A percentile compares a stretch with the other conserved stretches of the same genome.
These are phyloP conservation scores for Eragrostis nindensis DNA, from an alignment of 176 grass and related monocot species.

Conservation along the genomic window DNA sequence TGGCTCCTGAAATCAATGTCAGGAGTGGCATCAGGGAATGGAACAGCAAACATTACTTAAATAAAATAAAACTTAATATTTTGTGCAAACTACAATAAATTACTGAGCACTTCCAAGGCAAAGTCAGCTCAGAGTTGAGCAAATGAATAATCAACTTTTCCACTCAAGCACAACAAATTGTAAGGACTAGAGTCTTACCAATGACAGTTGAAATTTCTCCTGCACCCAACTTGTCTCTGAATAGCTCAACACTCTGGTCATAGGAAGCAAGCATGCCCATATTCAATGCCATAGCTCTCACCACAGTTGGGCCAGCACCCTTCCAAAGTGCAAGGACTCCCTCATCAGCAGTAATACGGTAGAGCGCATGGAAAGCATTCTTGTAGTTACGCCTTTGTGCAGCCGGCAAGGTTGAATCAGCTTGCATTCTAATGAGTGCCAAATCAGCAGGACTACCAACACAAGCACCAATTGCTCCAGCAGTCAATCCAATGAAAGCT, in stretches of 20 bases:
- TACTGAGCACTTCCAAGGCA: background rate
- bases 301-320: slow-evolving; percentile 94
- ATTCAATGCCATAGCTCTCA: slow-evolving; percentile 94
- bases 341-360: slow-evolving; percentile 80
- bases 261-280: slow-evolving; percentile 99
- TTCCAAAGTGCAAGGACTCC: slow-evolving; percentile 93
- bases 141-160: background rate
- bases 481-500: slow-evolving; percentile 92
- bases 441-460: slow-evolving; percentile 94
- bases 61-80: no score
- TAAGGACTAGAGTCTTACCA: slow-evolving; percentile 57
- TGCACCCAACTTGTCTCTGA: slow-evolving; percentile 83
- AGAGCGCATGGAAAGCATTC: slow-evolving; percentile 98
- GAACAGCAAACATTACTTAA: background rate
- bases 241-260: slow-evolving; percentile 95
- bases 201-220: slow-evolving; percentile 84
- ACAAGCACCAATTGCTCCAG: slow-evolving; percentile 88
- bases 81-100: background rate
- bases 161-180: background rate
- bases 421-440: slow-evolving; percentile 99
- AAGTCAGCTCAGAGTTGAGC: background rate
- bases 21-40: background rate
- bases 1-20: slow-evolving; percentile 71
- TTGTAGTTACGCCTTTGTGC: slow-evolving; percentile 88
- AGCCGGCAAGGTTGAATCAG: slow-evolving; percentile 86